Evolutionary conservation across 306 rosid species (phyloP), one percentile per base, ranked within the genome.

Genomic region (Acacia acuminata): DNA sequence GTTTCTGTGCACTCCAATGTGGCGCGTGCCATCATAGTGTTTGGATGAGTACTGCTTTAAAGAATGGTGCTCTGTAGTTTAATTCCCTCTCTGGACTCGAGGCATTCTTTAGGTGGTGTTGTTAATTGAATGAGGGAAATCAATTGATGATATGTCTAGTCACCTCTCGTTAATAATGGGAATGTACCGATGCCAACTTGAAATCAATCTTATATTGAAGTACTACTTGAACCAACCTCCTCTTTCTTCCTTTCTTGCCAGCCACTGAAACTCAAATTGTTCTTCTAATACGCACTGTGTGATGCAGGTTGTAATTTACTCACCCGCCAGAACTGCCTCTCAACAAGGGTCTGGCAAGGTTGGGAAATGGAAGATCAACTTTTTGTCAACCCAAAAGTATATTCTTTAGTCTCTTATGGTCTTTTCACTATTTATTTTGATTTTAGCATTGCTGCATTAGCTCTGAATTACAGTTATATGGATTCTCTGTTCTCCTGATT

Each of bases 341-440:
- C 99, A 96, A 65, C 99, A 96, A 92, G 99, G 99, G 86, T 96
- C 99, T 22, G 99, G 99, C 80, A 96, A 94, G 76, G 85, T 92
- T 85, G 99, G 99, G 76, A 88, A 60, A 81, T 96, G 99, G 99
- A 96, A 89, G 88, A 92, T 96, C 92, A 94, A 96, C 87, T 96
- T 96, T 76, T 60, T 96, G 75, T 96, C 99, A 44, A 96, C 98
- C 12, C 99, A 92, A 72, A 96, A 96, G 76, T 71, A 71, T 43
- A 25, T 71, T 71, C 55, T 12, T 22, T 71, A 5, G 34, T 22
- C 75, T 45, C n/a, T 44, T 38, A 71, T 12, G 36, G 40, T 45
- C 45, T 69, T 69, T 70, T 43, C 53, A 22, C 38, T 1, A 3
- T 24, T 71, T 71, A 44, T 71, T 22, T 13, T 44, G 6, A 24